Base-by-base conservation (phyloP, 1,284 basidiomycete species). In the Ganoderma lucidum region DNA sequence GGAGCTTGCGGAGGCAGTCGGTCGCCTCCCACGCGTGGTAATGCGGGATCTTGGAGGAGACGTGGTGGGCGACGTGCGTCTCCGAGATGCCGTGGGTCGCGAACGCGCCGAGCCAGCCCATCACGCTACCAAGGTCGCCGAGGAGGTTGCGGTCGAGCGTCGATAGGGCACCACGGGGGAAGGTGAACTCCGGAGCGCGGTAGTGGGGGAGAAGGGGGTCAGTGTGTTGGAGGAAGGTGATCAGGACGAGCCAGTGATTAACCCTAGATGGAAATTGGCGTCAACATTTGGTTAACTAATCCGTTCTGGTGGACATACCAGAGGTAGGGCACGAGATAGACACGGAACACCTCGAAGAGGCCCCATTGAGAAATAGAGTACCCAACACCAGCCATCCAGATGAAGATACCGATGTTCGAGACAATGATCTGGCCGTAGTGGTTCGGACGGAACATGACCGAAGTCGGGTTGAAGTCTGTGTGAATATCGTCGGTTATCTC, bases 151-250 rank as follows among this genome's bases (percentile, higher is more conserved):
- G 96, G 82, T 99, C 96, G 61, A 99, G 87, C 28, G 97, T 99
- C 72, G 95, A 86, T 64, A 99, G 90, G 23, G 97, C 97, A 71
- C 97, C 97, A 76, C 97, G 96, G 65, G 93, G 87, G 88, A 99
- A 99, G 61, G 93, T 98, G 87, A 97, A 99, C 77, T 93, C 90
- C 60, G 91, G 82, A 32, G 93, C 90, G 75, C 95, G 93, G 88
- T 99, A 99, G 84, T 99, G 97, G 65, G 97, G 96, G 41, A 99
- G 87, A 56, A 93, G 80, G 28, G 96, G 96, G 84, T 99, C 97
- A 76, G 97, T 98, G 87, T 99, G 98, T 84, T 99, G 98, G 71
- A 99, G 88, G 92, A 95, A 97, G 39, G 95, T 96, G 84, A 97
- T 96, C 75, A 95, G 80, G 70, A 97, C 94, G 66, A 97, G 87